Conservation (phyloP, 1,284 basidiomycete genomes). For the Farysia itapuensis region DNA sequence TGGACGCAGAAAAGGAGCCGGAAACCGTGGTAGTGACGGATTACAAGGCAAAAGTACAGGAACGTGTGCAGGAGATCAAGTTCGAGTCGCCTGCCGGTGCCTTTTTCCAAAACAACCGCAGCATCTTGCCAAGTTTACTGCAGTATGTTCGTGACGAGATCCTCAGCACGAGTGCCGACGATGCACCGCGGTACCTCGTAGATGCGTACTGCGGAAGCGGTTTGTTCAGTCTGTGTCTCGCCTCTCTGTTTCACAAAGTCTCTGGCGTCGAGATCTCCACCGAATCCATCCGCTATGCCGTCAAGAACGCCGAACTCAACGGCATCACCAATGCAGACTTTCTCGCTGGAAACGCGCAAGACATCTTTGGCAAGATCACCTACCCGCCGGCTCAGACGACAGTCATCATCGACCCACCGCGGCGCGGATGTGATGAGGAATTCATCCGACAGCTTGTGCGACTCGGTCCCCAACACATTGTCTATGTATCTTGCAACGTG, state of each 20-base stretch:
- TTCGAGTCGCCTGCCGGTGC: slow-evolving; percentile 81
- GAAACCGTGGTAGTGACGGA: slow-evolving; percentile 67
- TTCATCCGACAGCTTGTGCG: slow-evolving; percentile 56
- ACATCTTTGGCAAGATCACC: slow-evolving; percentile 64
- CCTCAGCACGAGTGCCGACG: slow-evolving; percentile 1
- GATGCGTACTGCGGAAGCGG: slow-evolving; percentile 68
- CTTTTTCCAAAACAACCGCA: slow-evolving; percentile 99
- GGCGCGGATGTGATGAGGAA: slow-evolving; percentile 46
- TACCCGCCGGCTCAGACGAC: slow-evolving; percentile 74
- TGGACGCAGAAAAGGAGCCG: slow-evolving; percentile 10
- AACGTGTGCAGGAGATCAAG: slow-evolving; percentile 76
- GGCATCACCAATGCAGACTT: slow-evolving; percentile 62
- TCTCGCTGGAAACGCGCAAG: slow-evolving; percentile 66
- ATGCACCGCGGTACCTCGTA: slow-evolving; percentile 37
- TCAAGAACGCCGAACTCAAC: slow-evolving; percentile 79
- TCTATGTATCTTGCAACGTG: slow-evolving; percentile 73
- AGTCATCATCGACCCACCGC: slow-evolving; percentile 54
- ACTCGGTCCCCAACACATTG: slow-evolving; percentile 47
- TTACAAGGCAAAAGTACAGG: slow-evolving; percentile 78
- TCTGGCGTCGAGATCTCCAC: slow-evolving; percentile 80
- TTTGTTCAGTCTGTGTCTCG: slow-evolving; percentile 86
- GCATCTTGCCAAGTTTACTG: slow-evolving; percentile 80
- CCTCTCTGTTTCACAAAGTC: slow-evolving; percentile 74
- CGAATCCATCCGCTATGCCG: slow-evolving; percentile 78
- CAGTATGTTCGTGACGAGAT: slow-evolving; percentile 69